These are phyloP conservation scores for Verticillium alfalfae DNA, from an alignment of 2,329 filamentous ascomycete genomes.

Conservation along the genomic window DNA sequence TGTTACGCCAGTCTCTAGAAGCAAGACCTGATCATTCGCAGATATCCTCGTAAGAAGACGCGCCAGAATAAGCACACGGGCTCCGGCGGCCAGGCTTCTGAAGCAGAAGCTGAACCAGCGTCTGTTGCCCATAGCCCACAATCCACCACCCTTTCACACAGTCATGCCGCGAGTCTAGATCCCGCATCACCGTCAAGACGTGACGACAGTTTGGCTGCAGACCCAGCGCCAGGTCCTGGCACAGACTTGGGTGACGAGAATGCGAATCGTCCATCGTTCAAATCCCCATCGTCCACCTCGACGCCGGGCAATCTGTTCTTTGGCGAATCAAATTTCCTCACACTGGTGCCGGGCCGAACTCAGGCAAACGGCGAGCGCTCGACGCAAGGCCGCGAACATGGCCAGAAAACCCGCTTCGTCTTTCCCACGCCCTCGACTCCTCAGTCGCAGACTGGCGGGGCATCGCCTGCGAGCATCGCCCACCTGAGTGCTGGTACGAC, in stretches of 20 bases:
- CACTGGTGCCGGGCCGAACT: slow-evolving; percentile 15
- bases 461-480: slow-evolving; percentile 3
- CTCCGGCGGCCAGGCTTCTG: not conserved
- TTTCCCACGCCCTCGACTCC: slow-evolving; percentile 10
- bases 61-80: not conserved
- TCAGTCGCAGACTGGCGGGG: slow-evolving; percentile 2
- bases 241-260: not conserved
- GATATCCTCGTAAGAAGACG: slow-evolving; percentile 10
- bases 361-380: not conserved
- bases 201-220: not conserved
- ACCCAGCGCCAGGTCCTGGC: not conserved
- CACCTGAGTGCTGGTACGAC: slow-evolving; percentile 12
- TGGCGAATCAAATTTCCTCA: slow-evolving; percentile 32
- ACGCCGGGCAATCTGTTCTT: slow-evolving; percentile 25
- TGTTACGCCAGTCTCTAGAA: not conserved
- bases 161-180: not conserved
- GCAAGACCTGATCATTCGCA: not conserved
- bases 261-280: slow-evolving; percentile 4
- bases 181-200: not conserved
- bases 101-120: not conserved
- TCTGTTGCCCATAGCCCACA: not conserved
- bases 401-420: slow-evolving; percentile 9
- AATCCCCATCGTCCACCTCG: slow-evolving; percentile 5
- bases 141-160: not conserved
- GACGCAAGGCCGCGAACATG: not conserved